Conservation (phyloP, 768 basidiomycete species). For the Hypsizygus marmoreus region DNA sequence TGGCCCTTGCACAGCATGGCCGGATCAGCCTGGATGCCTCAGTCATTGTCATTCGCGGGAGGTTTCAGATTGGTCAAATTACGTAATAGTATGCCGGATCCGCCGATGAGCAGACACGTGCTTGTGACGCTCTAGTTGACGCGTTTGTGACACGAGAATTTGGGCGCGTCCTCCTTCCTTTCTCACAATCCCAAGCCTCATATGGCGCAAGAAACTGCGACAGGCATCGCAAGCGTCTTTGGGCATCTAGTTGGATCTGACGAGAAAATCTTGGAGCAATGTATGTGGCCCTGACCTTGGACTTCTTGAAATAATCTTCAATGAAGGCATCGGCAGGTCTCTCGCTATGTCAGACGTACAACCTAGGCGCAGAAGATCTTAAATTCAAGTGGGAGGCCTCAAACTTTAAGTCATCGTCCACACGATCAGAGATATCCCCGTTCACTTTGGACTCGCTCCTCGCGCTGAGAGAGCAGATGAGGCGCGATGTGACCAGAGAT, state of each 20-base stretch:
- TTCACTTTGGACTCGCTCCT: conserved; percentile 51
- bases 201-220: conserved; percentile 22
- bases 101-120: conserved; percentile 14
- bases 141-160: conserved; percentile 2
- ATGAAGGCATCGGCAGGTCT: conserved; percentile 56
- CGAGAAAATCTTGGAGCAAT: conserved; percentile 52
- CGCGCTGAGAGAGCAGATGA: conserved; percentile 50
- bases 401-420: conserved; percentile 38
- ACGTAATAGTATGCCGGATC: neutral
- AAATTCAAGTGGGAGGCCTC: conserved; percentile 72
- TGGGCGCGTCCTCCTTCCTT: conserved; percentile 4
- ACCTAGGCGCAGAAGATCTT: conserved; percentile 51
- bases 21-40: conserved; percentile 9
- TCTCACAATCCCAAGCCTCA: neutral
- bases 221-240: conserved; percentile 29
- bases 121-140: conserved; percentile 4
- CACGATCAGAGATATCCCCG: conserved; percentile 35
- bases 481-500: conserved; percentile 43
- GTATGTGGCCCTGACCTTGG: conserved; percentile 29
- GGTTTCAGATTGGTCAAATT: conserved; percentile 18
- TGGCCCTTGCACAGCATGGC: conserved; percentile 7
- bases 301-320: neutral
- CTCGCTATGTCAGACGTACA: conserved; percentile 64
- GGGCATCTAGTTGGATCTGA: conserved; percentile 33
- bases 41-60: conserved; percentile 4